Evolutionary conservation across 2,329 filamentous ascomycete species (phyloP).

Genomic region (Sporothrix brasiliensis): DNA sequence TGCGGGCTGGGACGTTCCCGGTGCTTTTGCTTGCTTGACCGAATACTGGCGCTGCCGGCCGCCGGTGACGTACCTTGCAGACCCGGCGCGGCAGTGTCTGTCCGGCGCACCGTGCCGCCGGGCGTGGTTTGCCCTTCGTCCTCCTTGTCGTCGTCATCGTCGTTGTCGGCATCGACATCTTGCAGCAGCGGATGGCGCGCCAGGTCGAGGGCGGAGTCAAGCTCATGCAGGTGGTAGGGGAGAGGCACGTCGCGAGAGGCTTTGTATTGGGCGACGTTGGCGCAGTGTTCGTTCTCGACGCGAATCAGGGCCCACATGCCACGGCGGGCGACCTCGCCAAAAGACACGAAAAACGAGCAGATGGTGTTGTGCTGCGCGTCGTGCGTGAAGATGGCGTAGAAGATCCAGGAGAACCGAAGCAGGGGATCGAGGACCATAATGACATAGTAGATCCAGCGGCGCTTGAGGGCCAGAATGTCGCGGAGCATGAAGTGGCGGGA

Average conservation of each 20-base stretch:
- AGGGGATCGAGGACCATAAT: constrained; percentile 84
- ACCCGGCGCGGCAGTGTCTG: constrained; percentile 28
- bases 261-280: constrained; percentile 86
- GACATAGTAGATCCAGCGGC: constrained; percentile 78
- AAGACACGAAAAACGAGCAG: constrained; percentile 74
- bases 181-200: constrained; percentile 30
- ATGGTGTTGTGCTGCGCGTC: constrained; percentile 81
- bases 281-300: constrained; percentile 96
- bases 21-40: neutral
- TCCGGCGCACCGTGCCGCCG: neutral
- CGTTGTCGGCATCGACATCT: constrained; percentile 19
- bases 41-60: constrained; percentile 13
- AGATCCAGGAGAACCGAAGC: constrained; percentile 90
- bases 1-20: constrained; percentile 3
- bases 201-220: constrained; percentile 25
- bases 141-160: neutral
- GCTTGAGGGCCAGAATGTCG: constrained; percentile 77
- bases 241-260: constrained; percentile 85
- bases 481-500: constrained; percentile 70
- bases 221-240: constrained; percentile 67
- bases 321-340: constrained; percentile 80
- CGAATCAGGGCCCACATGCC: constrained; percentile 92
- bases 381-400: constrained; percentile 82
- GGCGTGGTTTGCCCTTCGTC: neutral
- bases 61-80: constrained; percentile 32